Evolutionary conservation across 768 basidiomycete genomes (phyloP).

Genomic region (Fistulinella prunicolor): DNA sequence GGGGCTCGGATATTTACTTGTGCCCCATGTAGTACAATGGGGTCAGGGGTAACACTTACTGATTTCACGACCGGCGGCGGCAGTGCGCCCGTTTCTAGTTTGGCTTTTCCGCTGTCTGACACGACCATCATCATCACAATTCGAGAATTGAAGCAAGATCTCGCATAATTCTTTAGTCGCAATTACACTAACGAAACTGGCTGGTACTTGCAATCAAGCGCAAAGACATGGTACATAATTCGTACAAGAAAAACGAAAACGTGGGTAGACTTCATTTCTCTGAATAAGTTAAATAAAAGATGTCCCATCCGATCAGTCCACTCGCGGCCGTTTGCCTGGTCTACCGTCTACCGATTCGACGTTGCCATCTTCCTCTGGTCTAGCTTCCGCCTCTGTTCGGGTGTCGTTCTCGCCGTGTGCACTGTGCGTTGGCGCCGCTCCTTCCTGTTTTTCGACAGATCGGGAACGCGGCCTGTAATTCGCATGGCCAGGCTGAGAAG

Average conservation of each 20-base stretch:
- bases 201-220: not conserved
- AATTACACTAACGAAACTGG: not conserved
- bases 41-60: not conserved
- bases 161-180: too few species aligned
- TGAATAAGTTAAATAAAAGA: constrained; percentile 19
- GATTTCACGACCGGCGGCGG: too few species aligned
- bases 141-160: too few species aligned
- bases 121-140: too few species aligned
- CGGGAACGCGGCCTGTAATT: constrained; percentile 24
- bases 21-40: not conserved
- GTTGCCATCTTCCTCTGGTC: constrained; percentile 17
- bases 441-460: constrained; percentile 28
- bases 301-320: constrained; percentile 21
- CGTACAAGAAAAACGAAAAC: constrained; percentile 14
- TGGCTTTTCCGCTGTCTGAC: too few species aligned
- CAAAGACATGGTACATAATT: constrained; percentile 7
- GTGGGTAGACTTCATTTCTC: constrained; percentile 1
- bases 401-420: constrained; percentile 15
- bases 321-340: constrained; percentile 31
- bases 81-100: too few species aligned
- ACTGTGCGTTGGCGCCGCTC: constrained; percentile 7
- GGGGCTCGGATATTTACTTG: not conserved
- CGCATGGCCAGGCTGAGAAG: constrained; percentile 12
- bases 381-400: constrained; percentile 21
- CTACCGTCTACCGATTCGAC: constrained; percentile 22